Evolutionary conservation across 805 yeast species (phyloP).

Genomic region (Saccharomycopsis sp.): DNA sequence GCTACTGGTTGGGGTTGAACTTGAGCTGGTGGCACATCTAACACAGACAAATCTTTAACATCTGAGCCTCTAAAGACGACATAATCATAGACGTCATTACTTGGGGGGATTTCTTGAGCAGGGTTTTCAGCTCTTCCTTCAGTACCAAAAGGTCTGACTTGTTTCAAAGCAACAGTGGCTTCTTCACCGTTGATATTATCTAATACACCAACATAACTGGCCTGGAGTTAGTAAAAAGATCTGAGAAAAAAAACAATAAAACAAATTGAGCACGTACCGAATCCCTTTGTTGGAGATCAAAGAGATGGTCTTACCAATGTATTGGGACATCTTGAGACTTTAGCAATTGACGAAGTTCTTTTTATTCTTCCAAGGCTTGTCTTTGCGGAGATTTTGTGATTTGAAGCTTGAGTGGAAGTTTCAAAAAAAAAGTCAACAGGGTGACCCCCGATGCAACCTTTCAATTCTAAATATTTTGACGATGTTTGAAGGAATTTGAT

Average conservation of each 20-base stretch:
- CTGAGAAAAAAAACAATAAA: background rate
- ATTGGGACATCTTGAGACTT: slow-evolving; percentile 85
- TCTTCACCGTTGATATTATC: slow-evolving; percentile 83
- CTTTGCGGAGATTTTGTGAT: no score
- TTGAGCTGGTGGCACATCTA: slow-evolving; percentile 59
- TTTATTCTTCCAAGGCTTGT: no score
- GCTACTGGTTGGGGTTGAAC: slow-evolving; percentile 42
- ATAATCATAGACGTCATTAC: slow-evolving; percentile 55
- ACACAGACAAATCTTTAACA: slow-evolving; percentile 78
- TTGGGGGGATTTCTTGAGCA: slow-evolving; percentile 59
- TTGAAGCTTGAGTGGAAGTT: background rate
- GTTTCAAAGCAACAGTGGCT: slow-evolving; percentile 74
- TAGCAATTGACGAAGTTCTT: no score
- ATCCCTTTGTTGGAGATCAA: slow-evolving; percentile 69
- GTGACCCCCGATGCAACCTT: no score
- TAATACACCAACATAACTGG: slow-evolving; percentile 79
- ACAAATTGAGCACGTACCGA: slow-evolving; percentile 28
- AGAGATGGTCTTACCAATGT: slow-evolving; percentile 82
- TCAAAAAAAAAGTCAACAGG: no score
- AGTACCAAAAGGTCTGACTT: slow-evolving; percentile 81
- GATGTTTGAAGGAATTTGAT: no score
- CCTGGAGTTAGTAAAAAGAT: background rate
- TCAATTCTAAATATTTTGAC: no score
- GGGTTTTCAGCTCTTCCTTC: slow-evolving; percentile 79
- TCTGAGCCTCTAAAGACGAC: slow-evolving; percentile 87